Conservation (phyloP, 2,329 filamentous ascomycete species). For the Lecanosticta acicola region DNA sequence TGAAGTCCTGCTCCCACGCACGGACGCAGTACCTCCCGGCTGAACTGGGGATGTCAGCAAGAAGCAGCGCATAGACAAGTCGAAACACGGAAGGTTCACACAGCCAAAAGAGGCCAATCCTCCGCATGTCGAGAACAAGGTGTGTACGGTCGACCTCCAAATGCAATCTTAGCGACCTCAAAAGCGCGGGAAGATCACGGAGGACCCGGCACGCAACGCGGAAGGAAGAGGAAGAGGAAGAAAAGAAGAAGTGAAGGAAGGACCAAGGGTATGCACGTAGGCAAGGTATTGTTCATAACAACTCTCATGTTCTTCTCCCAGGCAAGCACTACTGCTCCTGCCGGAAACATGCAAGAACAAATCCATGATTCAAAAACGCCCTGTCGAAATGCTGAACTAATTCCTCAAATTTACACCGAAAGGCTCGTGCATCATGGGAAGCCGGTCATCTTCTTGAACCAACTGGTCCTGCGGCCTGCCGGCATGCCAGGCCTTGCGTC, state of each 20-base stretch:
- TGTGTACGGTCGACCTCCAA: no score
- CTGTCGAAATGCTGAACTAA: not conserved
- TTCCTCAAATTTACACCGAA: not conserved
- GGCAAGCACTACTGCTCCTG: not conserved
- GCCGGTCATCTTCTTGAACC: constrained; percentile 45
- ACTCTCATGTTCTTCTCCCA: not conserved
- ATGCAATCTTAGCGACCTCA: no score
- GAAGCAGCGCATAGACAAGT: not conserved
- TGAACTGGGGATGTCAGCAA: not conserved
- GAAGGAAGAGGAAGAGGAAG: not conserved
- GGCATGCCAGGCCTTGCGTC: constrained; percentile 38
- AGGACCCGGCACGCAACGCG: not conserved
- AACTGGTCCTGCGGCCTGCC: constrained; percentile 31
- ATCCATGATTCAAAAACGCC: not conserved
- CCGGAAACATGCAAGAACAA: no score
- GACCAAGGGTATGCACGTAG: no score
- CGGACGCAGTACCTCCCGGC: not conserved
- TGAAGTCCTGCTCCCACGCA: no score
- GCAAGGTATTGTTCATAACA: not conserved
- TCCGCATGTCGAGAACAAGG: not conserved
- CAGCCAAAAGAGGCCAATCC: not conserved
- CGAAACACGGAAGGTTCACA: not conserved
- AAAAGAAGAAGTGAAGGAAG: no score
- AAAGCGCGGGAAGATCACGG: no score
- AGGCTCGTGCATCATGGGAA: constrained; percentile 1